phyloP scores from a whole-genome alignment of 345 rosid species.

The Brassica juncea region DNA sequence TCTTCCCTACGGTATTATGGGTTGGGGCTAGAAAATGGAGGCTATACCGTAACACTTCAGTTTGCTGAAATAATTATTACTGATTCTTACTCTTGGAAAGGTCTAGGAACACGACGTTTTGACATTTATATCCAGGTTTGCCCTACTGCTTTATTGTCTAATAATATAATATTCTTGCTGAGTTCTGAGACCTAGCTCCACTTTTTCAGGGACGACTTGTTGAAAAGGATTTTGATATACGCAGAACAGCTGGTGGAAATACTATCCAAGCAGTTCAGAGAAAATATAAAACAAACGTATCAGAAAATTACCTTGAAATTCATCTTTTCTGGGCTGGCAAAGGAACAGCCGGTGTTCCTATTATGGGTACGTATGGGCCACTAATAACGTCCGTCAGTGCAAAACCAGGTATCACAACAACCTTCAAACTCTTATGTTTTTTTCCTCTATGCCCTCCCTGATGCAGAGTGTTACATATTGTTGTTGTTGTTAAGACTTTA shows the following conservation, averaged over 20 bases:
- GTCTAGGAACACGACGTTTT: constrained; percentile 49
- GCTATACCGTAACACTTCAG: constrained; percentile 23
- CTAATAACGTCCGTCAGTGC: constrained; percentile 58
- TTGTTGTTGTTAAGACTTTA: not conserved
- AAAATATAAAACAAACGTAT: constrained; percentile 32
- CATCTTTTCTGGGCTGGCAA: constrained; percentile 46
- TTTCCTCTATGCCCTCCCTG: not conserved
- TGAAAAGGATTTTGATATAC: constrained; percentile 21
- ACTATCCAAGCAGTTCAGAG: constrained; percentile 30
- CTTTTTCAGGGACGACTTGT: constrained; percentile 45
- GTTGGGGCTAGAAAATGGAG: constrained; percentile 37
- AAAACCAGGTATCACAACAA: constrained; percentile 49
- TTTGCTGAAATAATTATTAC: constrained; percentile 29
- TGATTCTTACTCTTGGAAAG: constrained; percentile 39
- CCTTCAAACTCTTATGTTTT: not conserved
- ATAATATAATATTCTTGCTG: not conserved
- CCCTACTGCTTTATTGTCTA: not conserved
- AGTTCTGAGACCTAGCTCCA: constrained; percentile 3
- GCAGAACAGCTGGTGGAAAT: constrained; percentile 32
- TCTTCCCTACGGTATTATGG: constrained; percentile 35
- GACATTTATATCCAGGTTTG: constrained; percentile 54
- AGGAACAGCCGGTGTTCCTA: constrained; percentile 39
- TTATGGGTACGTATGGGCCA: constrained; percentile 41
- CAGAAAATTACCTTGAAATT: constrained; percentile 37
- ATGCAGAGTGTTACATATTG: constrained; percentile 6